These are phyloP conservation scores for Chondrostereum purpureum DNA, from an alignment of 1,284 basidiomycete species.

Conservation along the genomic window DNA sequence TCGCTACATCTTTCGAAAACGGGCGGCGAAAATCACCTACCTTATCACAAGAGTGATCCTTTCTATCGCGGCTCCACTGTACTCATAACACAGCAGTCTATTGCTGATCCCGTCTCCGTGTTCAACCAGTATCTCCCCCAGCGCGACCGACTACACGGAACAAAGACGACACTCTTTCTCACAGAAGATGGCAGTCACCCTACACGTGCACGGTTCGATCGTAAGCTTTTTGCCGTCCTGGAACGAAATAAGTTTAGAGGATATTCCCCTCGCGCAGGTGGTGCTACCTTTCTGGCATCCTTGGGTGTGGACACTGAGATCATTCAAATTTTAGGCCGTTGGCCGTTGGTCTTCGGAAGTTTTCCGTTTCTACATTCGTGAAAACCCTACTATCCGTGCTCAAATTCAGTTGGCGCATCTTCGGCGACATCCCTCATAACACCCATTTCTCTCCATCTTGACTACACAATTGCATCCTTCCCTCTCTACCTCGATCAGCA, in stretches of 20 bases:
- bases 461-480: too few relatives aligned
- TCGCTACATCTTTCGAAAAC: constrained; percentile 11
- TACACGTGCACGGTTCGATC: constrained; percentile 19
- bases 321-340: constrained; percentile 19
- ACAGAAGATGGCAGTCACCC: constrained; percentile 16
- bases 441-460: too few relatives aligned
- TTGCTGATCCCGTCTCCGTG: constrained; percentile 15
- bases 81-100: constrained; percentile 12
- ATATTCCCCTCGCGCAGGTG: not conserved
- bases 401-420: constrained; percentile 15
- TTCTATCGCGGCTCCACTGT: constrained; percentile 18
- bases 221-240: constrained; percentile 15
- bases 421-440: too few relatives aligned
- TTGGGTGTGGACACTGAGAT: not conserved
- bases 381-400: constrained; percentile 24
- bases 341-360: constrained; percentile 30
- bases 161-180: constrained; percentile 14
- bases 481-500: too few relatives aligned
- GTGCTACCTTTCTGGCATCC: not conserved
- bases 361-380: constrained; percentile 28
- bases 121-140: constrained; percentile 9
- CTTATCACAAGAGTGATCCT: constrained; percentile 17
- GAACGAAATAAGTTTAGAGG: too few relatives aligned
- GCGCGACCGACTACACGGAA: constrained; percentile 15
- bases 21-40: constrained; percentile 15